phyloP scores from a whole-genome alignment of 345 rosid genomes.

The Erodium maritimum region DNA sequence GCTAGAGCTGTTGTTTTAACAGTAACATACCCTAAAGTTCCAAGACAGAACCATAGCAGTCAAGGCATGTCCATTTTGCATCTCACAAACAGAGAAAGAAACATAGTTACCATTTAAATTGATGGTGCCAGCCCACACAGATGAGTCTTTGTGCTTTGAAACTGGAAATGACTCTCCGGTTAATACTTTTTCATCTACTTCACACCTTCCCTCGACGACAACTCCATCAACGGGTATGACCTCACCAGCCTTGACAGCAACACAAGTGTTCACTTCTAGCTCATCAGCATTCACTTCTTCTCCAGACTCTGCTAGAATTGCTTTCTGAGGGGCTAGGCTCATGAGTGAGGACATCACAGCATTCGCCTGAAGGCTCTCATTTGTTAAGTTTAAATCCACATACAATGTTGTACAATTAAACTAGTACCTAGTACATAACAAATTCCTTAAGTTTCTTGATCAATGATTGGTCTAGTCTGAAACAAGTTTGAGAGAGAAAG shows the following conservation, averaged over 20 bases:
- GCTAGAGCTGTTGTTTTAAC: constrained; percentile 65
- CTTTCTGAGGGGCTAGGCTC: constrained; percentile 68
- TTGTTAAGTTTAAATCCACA: neutral
- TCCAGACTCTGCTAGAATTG: constrained; percentile 61
- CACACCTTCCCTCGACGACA: constrained; percentile 68
- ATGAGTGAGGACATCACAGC: constrained; percentile 65
- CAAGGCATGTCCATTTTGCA: neutral
- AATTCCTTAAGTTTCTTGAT: neutral
- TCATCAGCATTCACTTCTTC: constrained; percentile 57
- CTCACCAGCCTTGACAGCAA: constrained; percentile 79
- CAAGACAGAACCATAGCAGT: neutral
- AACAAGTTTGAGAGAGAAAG: no score
- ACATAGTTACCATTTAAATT: constrained; percentile 42
- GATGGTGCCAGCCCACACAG: constrained; percentile 84
- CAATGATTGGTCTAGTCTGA: no score
- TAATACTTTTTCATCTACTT: constrained; percentile 69
- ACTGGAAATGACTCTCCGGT: constrained; percentile 81
- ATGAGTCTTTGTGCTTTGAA: constrained; percentile 47
- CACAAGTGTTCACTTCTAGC: constrained; percentile 44
- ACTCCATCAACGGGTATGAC: constrained; percentile 75
- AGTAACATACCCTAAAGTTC: constrained; percentile 26
- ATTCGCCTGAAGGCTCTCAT: constrained; percentile 36
- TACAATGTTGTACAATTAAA: constrained; percentile 1
- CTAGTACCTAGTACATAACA: no score
- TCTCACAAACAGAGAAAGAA: neutral